phyloP scores from a whole-genome alignment of 179 eudicot species.

The Corrigiola litoralis region DNA sequence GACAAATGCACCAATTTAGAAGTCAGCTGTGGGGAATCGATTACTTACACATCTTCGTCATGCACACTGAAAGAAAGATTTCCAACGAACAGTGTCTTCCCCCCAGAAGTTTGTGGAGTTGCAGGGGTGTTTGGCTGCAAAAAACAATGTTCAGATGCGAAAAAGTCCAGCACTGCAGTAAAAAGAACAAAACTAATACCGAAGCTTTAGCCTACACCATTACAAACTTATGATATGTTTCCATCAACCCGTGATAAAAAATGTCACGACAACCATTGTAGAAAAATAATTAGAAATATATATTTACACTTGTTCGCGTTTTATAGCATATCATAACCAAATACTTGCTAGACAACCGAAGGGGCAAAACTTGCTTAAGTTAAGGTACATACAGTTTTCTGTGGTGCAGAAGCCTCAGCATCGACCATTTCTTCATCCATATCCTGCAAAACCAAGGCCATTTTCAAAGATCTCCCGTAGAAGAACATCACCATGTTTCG shows the following conservation, averaged over 20 bases:
- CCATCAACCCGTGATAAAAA: no score
- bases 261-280: no score
- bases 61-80: constrained; percentile 56
- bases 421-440: constrained; percentile 79
- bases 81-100: constrained; percentile 68
- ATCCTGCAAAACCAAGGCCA: constrained; percentile 31
- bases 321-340: no score
- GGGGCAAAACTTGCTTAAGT: no score
- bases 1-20: neutral
- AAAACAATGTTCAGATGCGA: neutral
- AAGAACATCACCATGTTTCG: no score
- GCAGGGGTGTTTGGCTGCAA: constrained; percentile 71
- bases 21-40: neutral
- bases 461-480: neutral
- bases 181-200: no score
- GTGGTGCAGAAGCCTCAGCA: constrained; percentile 29
- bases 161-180: neutral
- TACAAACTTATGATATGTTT: no score
- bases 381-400: constrained; percentile 32
- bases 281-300: no score
- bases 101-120: constrained; percentile 48
- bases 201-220: no score
- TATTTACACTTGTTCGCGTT: no score
- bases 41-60: constrained; percentile 59
- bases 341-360: no score